Evolutionary conservation across 1,284 basidiomycete species (phyloP), one percentile per base, ranked within the genome.

Genomic region (Athelia sp.): DNA sequence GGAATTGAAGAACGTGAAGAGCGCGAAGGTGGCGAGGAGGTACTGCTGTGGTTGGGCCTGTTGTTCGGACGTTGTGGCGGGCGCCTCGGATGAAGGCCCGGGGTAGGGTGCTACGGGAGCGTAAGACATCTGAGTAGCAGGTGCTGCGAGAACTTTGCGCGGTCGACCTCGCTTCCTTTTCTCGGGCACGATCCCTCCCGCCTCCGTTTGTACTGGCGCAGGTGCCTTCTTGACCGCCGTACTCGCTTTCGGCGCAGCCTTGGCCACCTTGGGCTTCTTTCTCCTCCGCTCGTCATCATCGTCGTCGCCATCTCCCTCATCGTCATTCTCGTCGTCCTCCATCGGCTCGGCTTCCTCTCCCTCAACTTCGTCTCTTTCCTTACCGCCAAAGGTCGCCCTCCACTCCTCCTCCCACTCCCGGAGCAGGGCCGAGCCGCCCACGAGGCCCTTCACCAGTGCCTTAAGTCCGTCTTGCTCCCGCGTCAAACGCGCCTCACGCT

Each of bases 131-230:
- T 55, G 46, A 9, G 57, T 42, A 32, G 47, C 31, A 31, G 52
- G 45, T 42, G 60, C 18, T 45, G 52, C 22, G 22, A 68, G 73
- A 44, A 73, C 65, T 65, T 84, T 84, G 53, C 81, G 72, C 32
- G 88, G 87, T 23, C 88, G 69, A 3, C 87, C 87, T n/a, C 88
- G 75, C 69, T 90, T 90, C 55, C 88, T 75, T 69, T 90, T 90
- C 69, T 87, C 87, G 0, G 81, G 78, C 1, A 75, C 69, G 4
- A 59, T 58, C 17, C 52, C 50, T 29, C 26, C 26, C 18, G 52
- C 24, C 54, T 57, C 13, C 50, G 45, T 9, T 46, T 58, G n/a
- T 9, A n/a, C 36, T 21, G 59, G 61, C 48, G 46, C 53, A 11
- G 63, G 47, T 11, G 64, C 54, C 26, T 69, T 68, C 55, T 64